Base-by-base conservation (phyloP, 208 protist species). In the Trypanosoma congolense region DNA sequence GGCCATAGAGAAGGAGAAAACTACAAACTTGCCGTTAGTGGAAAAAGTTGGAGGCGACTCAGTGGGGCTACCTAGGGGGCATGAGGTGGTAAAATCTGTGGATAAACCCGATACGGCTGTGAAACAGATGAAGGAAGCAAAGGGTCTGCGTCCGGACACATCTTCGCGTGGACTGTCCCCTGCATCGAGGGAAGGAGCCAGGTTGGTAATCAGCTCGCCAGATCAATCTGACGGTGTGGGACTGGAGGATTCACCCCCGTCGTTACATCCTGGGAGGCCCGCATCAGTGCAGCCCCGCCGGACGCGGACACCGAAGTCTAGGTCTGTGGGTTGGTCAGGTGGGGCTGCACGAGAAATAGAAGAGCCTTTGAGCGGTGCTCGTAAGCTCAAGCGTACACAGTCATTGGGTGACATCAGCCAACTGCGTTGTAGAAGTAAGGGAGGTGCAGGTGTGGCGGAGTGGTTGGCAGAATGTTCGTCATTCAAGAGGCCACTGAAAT, bases 341-440 rank as follows among this genome's bases (percentile, higher is more conserved):
- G 46, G 6, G 22, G 14, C 9, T 10, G 10, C 8, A 6, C 14
- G 10, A 22, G 42, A 19, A 22, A 22, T n/a, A 25, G 10, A 8
- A 46, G 21, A 46, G 6, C 10, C 10, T n/a, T n/a, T n/a, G n/a
- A n/a, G n/a, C n/a, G n/a, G n/a, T n/a, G n/a, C n/a, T 5, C 21
- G 12, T 25, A 26, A 14, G 8, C 33, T 42, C 14, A 58, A 28
- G 40, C 52, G 40, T 30, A 58, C 52, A 25, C 26, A 36, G 10
- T 58, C 52, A 9, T 22, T 48, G 28, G 40, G 40, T 48, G 52
- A 58, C 36, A n/a, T 48, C 6, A 46, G 12, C 12, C 42, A 24
- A n/a, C 6, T 19, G 42, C 42, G 6, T n/a, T 25, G 6, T 6
- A n/a, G 21, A 46, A n/a, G 42, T 46, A n/a, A 46, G 6, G 21